Percentiles rank a stretch among this genome's conserved stretches.
Conservation (phyloP, 768 basidiomycete species). For the Lactifluus piperatus region DNA sequence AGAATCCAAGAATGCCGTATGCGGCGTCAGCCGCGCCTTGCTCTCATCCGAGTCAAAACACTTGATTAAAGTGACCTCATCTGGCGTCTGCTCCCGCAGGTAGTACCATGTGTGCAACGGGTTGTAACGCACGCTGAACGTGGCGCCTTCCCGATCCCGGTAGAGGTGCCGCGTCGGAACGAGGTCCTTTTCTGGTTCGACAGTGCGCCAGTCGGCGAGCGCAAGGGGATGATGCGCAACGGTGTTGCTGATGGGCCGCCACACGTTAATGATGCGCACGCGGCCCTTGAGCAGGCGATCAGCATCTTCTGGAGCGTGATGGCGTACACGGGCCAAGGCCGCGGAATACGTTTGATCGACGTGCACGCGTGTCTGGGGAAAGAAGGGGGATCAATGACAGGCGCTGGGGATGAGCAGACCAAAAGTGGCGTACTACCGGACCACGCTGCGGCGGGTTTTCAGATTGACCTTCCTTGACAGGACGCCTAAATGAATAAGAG, state of each 20-base stretch:
- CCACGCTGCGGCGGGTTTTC: slow-evolving; percentile 21
- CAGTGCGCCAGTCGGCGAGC: slow-evolving; percentile 32
- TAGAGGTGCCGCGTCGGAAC: slow-evolving; percentile 31
- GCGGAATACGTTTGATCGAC: slow-evolving; percentile 38
- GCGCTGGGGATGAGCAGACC: slow-evolving; percentile 21
- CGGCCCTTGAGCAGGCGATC: slow-evolving; percentile 34
- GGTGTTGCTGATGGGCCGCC: slow-evolving; percentile 36
- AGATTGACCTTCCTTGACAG: not conserved
- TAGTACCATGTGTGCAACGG: slow-evolving; percentile 30
- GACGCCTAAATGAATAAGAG: not conserved
- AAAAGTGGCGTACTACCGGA: slow-evolving; percentile 29
- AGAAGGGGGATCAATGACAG: not conserved
- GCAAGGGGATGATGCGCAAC: slow-evolving; percentile 36
- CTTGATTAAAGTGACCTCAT: slow-evolving; percentile 29
- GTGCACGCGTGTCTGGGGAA: slow-evolving; percentile 32
- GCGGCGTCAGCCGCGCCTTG: slow-evolving; percentile 35
- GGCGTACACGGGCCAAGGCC: slow-evolving; percentile 30
- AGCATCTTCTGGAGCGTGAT: slow-evolving; percentile 34
- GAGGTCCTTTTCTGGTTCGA: slow-evolving; percentile 32
- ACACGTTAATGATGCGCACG: slow-evolving; percentile 39
- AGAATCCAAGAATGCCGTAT: slow-evolving; percentile 34
- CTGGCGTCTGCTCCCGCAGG: slow-evolving; percentile 24
- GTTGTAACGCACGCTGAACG: slow-evolving; percentile 27
- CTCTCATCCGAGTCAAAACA: slow-evolving; percentile 36
- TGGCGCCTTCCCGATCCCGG: slow-evolving; percentile 26